phyloP scores from a whole-genome alignment of 345 rosid species.

The Camelina hispida region DNA sequence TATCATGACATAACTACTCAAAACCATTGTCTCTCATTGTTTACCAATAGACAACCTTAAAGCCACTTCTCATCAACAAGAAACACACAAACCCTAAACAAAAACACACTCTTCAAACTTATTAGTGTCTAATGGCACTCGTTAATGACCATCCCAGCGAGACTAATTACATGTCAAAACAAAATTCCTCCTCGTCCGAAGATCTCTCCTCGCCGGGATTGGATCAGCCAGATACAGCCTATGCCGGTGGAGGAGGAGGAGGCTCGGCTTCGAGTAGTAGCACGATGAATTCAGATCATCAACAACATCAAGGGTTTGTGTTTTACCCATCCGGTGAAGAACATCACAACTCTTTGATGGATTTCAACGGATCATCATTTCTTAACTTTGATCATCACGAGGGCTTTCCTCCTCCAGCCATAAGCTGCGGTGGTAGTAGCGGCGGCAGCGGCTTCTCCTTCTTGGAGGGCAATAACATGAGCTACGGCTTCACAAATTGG shows the following conservation, averaged over 20 bases:
- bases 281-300: constrained; percentile 51
- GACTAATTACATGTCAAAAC: constrained; percentile 36
- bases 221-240: constrained; percentile 37
- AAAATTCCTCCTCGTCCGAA: constrained; percentile 41
- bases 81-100: constrained; percentile 20
- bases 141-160: constrained; percentile 47
- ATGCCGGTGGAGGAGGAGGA: constrained; percentile 28
- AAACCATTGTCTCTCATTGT: constrained; percentile 42
- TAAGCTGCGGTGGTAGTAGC: constrained; percentile 32
- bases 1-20: constrained; percentile 39
- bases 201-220: constrained; percentile 53
- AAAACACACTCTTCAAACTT: neutral
- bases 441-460: constrained; percentile 34
- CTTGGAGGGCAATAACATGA: constrained; percentile 42
- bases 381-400: constrained; percentile 63
- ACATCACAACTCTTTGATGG: constrained; percentile 61
- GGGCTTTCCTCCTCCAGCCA: constrained; percentile 39
- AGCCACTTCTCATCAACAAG: constrained; percentile 28
- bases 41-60: constrained; percentile 37
- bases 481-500: constrained; percentile 42
- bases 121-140: constrained; percentile 55
- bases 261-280: constrained; percentile 60
- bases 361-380: constrained; percentile 75
- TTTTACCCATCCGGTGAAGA: constrained; percentile 51
- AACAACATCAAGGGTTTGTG: constrained; percentile 43